Percentiles rank a stretch among this genome's conserved stretches.
These are phyloP conservation scores for Ceratocystis huliohia DNA, from an alignment of 2,329 filamentous ascomycete genomes.

Conservation along the genomic window DNA sequence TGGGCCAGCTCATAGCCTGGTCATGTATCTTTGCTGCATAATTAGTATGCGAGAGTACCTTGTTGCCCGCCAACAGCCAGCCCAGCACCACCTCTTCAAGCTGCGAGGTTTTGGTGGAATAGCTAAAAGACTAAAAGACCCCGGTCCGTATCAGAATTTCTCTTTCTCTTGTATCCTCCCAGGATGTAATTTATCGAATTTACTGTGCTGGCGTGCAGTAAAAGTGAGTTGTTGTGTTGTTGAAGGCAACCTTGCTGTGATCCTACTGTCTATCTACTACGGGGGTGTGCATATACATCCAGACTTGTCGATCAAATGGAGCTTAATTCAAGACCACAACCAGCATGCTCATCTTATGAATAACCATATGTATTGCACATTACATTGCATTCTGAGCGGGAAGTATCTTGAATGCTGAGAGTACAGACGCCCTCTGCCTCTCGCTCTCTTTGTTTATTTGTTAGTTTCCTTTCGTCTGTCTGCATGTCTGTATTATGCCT, in stretches of 20 bases:
- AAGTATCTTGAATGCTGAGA: too few relatives aligned
- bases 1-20: background rate
- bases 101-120: background rate
- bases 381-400: too few relatives aligned
- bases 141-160: slow-evolving; percentile 2
- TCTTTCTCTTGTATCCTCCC: background rate
- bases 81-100: background rate
- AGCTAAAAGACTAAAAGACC: slow-evolving; percentile 7
- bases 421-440: too few relatives aligned
- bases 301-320: background rate
- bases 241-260: too few relatives aligned
- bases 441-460: too few relatives aligned
- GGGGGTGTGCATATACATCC: background rate
- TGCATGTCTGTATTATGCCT: too few relatives aligned
- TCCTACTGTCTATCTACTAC: background rate
- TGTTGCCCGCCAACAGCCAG: background rate
- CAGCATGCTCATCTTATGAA: background rate
- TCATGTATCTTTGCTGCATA: background rate
- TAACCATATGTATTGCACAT: background rate
- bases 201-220: background rate
- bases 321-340: background rate
- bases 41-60: background rate
- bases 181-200: background rate
- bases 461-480: too few relatives aligned
- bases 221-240: background rate